Evolutionary conservation across 2,329 filamentous ascomycete genomes (phyloP), one percentile per base, ranked within the genome.

Genomic region (Juglanconis juglandina): DNA sequence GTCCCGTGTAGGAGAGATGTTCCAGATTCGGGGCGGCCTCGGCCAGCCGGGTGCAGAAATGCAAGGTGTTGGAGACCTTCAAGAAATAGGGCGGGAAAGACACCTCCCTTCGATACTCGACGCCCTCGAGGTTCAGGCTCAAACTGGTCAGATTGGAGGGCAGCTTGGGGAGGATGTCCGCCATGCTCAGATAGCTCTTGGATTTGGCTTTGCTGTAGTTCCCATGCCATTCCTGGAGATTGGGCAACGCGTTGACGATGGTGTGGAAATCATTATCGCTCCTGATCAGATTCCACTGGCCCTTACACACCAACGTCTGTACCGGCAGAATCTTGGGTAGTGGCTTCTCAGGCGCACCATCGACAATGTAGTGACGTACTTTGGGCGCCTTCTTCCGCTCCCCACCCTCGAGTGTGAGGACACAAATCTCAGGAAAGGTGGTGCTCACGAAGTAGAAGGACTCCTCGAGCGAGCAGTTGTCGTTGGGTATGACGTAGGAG

Each of bases 251-350:
- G 11, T 75, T 72, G 24, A 85, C 78, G 53, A 92, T 80, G 55
- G 78, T 79, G 59, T 79, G 74, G 73, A 89, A 91, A 70, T 92
- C 87, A 17, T 77, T 75, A 48, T 83, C 76, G 14, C 81, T 77
- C 51, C 89, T 80, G 71, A 91, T 88, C 34, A 92, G 79, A 68
- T 92, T 92, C 89, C 89, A 92, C 66, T 91, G 87, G 6, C 89
- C 89, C 67, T 88, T 87, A 72, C 88, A 88, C 48, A 91, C 83
- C 24, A 92, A 79, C 0, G 87, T 90, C 56, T 81, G 81, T 37
- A 92, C 81, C 3, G 83, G 82, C 3, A 77, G 71, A 3, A 89
- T 75, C 24, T 64, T 67, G 17, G 71, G 68, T 59, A 73, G 72
- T 44, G 58, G 52, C 44, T 53, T 64, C 48, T 53, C 59, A 17